A percentile compares a stretch with the other conserved stretches of the same genome.
Evolutionary conservation across 2,329 filamentous ascomycete genomes (phyloP).

Genomic region (Moelleriella libera): DNA sequence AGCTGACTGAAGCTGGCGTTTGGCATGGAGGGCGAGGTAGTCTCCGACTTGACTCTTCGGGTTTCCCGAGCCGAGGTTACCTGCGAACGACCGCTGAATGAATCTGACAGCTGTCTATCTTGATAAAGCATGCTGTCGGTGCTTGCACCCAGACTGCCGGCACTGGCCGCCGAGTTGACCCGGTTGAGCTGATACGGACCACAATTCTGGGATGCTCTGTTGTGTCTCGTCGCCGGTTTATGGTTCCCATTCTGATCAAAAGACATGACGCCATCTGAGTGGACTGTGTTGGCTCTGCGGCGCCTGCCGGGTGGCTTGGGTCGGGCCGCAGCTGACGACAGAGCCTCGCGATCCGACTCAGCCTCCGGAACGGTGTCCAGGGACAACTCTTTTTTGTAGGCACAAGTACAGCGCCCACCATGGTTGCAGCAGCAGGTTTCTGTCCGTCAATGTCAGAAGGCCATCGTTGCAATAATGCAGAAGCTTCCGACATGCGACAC

Average conservation of each 20-base stretch:
- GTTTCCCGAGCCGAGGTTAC: conserved; percentile 27
- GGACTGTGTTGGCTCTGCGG: conserved; percentile 46
- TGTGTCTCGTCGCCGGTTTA: conserved; percentile 46
- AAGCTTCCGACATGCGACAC: not conserved
- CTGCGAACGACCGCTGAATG: conserved; percentile 17
- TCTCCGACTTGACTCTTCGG: conserved; percentile 45
- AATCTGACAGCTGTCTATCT: conserved; percentile 17
- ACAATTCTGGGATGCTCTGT: conserved; percentile 45
- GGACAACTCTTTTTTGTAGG: conserved; percentile 44
- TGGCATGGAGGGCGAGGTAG: conserved; percentile 42
- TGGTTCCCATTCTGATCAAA: conserved; percentile 52
- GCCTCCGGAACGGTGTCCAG: conserved; percentile 52
- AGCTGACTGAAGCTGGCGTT: conserved; percentile 35
- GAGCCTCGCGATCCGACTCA: conserved; percentile 37
- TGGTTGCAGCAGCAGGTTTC: conserved; percentile 60
- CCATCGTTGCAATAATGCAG: too few relatives aligned
- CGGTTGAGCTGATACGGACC: conserved; percentile 47
- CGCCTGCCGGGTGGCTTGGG: conserved; percentile 31
- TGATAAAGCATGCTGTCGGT: conserved; percentile 26
- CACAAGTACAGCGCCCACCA: conserved; percentile 51
- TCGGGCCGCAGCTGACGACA: conserved; percentile 12
- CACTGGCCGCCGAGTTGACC: conserved; percentile 42
- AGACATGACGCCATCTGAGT: conserved; percentile 43
- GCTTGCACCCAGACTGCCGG: conserved; percentile 30
- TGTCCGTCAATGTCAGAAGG: conserved; percentile 11